These are phyloP conservation scores for Penicillium concentricum DNA, from an alignment of 2,329 filamentous ascomycete genomes.

Conservation along the genomic window DNA sequence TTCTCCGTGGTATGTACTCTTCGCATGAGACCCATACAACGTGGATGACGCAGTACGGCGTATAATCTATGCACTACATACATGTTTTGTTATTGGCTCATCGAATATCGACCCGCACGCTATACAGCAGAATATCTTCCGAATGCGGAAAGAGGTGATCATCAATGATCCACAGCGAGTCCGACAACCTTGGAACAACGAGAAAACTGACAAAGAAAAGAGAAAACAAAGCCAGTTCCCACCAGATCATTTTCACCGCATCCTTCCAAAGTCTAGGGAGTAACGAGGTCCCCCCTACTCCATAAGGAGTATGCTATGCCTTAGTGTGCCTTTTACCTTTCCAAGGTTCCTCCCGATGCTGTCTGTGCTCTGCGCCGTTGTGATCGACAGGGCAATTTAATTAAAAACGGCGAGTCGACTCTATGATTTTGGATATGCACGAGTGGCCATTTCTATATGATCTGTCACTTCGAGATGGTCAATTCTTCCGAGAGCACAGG, in stretches of 20 bases:
- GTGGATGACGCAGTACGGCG: background rate
- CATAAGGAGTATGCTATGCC: background rate
- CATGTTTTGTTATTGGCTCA: background rate
- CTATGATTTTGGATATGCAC: background rate
- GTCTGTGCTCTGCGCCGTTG: slow-evolving; percentile 4
- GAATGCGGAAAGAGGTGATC: slow-evolving; percentile 1
- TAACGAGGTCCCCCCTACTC: background rate
- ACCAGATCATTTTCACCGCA: background rate
- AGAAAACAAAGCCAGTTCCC: background rate
- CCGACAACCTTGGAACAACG: background rate
- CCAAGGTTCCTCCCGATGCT: background rate
- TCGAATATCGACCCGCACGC: background rate
- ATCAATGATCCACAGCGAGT: background rate
- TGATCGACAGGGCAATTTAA: background rate
- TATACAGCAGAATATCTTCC: background rate
- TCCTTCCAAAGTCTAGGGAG: background rate
- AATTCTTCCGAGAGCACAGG: background rate
- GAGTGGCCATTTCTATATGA: background rate
- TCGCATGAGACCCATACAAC: background rate
- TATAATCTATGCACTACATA: background rate
- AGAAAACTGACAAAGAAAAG: background rate
- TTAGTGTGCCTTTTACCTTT: background rate
- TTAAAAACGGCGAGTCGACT: slow-evolving; percentile 1
- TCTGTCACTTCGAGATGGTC: background rate
- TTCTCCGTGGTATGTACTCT: background rate